Percentiles rank a stretch among this genome's conserved stretches.
phyloP scores from a whole-genome alignment of 371 early-diverging fungal species.

The Mucor ambiguus region DNA sequence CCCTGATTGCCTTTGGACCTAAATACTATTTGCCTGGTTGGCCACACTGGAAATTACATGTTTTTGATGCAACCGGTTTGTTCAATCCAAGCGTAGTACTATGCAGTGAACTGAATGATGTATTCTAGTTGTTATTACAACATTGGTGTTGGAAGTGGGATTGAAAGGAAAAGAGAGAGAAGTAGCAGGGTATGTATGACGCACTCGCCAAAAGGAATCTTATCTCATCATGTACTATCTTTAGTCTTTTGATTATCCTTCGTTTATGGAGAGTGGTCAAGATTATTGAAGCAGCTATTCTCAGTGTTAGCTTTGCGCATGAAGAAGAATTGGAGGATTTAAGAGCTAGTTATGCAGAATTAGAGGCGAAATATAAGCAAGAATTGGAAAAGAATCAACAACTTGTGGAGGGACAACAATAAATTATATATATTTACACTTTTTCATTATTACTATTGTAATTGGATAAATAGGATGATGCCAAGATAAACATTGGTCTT shows the following conservation, averaged over 20 bases:
- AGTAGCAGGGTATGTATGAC: slow-evolving; percentile 42
- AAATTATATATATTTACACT: not conserved
- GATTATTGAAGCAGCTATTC: slow-evolving; percentile 45
- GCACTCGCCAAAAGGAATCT: not conserved
- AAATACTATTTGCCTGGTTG: slow-evolving; percentile 44
- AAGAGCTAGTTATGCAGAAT: slow-evolving; percentile 19
- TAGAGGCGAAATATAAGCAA: slow-evolving; percentile 30
- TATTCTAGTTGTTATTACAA: slow-evolving; percentile 40
- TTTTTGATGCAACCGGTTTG: slow-evolving; percentile 46
- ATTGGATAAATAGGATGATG: slow-evolving; percentile 30
- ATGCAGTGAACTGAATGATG: not conserved
- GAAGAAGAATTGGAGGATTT: slow-evolving; percentile 31
- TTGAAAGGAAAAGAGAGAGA: slow-evolving; percentile 54
- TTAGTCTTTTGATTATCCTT: slow-evolving; percentile 45
- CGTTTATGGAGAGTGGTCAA: slow-evolving; percentile 56
- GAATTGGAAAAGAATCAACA: slow-evolving; percentile 26
- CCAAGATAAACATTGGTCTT: slow-evolving; percentile 34
- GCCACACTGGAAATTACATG: slow-evolving; percentile 50
- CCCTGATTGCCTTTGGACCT: slow-evolving; percentile 47
- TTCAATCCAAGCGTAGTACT: not conserved
- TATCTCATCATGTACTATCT: not conserved
- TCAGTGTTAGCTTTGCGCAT: slow-evolving; percentile 36
- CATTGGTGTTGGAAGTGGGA: slow-evolving; percentile 45
- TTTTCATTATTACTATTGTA: slow-evolving; percentile 15
- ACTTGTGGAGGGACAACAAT: slow-evolving; percentile 5